Evolutionary conservation across 768 basidiomycete genomes (phyloP).

Genomic region (Vishniacozyma victoriae): DNA sequence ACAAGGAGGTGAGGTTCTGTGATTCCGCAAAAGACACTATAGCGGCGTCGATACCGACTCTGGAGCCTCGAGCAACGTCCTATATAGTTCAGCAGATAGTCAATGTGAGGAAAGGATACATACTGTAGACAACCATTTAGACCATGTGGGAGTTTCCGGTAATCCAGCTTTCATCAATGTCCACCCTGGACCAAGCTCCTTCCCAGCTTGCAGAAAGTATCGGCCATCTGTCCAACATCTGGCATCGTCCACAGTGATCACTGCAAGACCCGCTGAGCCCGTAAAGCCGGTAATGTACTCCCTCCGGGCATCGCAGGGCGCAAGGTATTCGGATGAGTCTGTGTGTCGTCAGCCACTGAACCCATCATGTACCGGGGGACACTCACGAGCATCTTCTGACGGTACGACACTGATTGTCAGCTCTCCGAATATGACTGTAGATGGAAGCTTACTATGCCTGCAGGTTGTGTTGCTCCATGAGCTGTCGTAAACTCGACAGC

Average conservation of each 20-base stretch:
- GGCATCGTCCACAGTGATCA: conserved; percentile 66
- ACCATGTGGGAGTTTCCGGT: conserved; percentile 53
- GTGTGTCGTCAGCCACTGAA: not conserved
- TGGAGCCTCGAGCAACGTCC: conserved; percentile 10
- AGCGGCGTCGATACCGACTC: conserved; percentile 58
- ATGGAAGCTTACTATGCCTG: conserved; percentile 53
- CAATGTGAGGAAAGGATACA: not conserved
- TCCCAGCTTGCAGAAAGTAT: conserved; percentile 86
- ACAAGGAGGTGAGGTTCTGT: conserved; percentile 56
- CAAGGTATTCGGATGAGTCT: conserved; percentile 87
- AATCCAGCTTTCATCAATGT: conserved; percentile 86
- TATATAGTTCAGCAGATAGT: not conserved
- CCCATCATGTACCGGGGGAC: not conserved
- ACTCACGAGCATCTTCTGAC: conserved; percentile 86
- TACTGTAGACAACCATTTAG: conserved; percentile 23
- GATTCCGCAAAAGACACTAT: conserved; percentile 56
- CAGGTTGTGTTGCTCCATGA: conserved; percentile 62
- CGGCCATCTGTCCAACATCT: conserved; percentile 90
- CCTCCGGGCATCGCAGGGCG: conserved; percentile 73
- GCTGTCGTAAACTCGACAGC: conserved; percentile 59
- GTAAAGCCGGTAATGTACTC: conserved; percentile 89
- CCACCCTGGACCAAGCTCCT: conserved; percentile 87
- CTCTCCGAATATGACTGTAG: not conserved
- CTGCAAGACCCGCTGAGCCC: conserved; percentile 86
- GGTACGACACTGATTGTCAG: conserved; percentile 61